A percentile compares a stretch with the other conserved stretches of the same genome.
phyloP scores from a whole-genome alignment of 805 yeast species.

The Candida glaebosa region DNA sequence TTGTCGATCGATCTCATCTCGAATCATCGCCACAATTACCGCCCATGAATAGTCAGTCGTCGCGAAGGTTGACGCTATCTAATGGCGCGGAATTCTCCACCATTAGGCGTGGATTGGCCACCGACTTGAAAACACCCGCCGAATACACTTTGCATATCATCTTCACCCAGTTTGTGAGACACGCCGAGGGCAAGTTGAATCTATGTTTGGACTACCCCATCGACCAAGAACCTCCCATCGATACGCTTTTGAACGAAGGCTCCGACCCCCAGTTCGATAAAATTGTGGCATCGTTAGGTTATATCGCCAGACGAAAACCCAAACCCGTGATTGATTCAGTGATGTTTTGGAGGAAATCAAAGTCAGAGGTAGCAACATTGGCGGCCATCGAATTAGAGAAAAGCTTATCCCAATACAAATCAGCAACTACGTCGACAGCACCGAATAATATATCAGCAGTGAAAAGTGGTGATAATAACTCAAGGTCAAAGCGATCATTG shows the following conservation, averaged over 20 bases:
- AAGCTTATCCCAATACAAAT: constrained; percentile 23
- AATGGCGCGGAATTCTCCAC: constrained; percentile 31
- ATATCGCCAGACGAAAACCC: constrained; percentile 84
- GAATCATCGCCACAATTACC: constrained; percentile 38
- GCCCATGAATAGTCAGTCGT: constrained; percentile 13
- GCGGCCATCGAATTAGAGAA: constrained; percentile 41
- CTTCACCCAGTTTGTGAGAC: constrained; percentile 92
- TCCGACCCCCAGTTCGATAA: constrained; percentile 83
- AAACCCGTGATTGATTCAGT: constrained; percentile 96
- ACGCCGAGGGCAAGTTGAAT: constrained; percentile 84
- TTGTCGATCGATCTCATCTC: constrained; percentile 12
- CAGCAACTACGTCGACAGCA: constrained; percentile 5
- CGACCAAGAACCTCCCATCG: constrained; percentile 73
- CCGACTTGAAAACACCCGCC: constrained; percentile 68
- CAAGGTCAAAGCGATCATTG: constrained; percentile 35
- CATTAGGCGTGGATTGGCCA: constrained; percentile 35
- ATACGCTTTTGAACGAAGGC: constrained; percentile 78
- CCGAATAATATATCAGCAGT: constrained; percentile 11
- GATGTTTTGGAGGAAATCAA: constrained; percentile 96
- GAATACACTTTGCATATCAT: constrained; percentile 93
- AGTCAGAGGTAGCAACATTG: constrained; percentile 72
- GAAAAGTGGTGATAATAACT: constrained; percentile 10
- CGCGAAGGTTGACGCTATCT: constrained; percentile 24
- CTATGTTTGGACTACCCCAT: constrained; percentile 64
- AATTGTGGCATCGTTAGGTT: constrained; percentile 81